A percentile compares a stretch with the other conserved stretches of the same genome.
phyloP scores from a whole-genome alignment of 2,329 filamentous ascomycete species.

The Teratosphaeria epicoccoides region DNA sequence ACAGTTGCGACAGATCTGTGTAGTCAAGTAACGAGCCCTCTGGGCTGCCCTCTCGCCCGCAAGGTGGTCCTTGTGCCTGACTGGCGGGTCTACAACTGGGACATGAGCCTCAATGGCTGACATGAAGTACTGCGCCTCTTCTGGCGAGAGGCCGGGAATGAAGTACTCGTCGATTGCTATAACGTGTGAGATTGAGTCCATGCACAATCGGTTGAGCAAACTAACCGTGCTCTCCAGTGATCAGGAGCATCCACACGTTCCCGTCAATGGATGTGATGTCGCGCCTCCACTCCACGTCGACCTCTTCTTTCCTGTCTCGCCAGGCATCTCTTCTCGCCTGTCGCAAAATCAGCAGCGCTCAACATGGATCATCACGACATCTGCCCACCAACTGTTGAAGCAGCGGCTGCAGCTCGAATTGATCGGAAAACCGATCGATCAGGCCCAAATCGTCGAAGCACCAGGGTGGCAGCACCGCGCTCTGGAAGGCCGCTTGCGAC shows the following conservation, averaged over 20 bases:
- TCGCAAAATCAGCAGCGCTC: not conserved
- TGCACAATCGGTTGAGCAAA: too few relatives aligned
- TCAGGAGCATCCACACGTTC: not conserved
- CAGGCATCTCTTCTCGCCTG: not conserved
- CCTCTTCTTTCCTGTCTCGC: not conserved
- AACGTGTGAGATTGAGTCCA: not conserved
- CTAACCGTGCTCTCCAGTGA: not conserved
- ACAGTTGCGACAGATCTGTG: not conserved
- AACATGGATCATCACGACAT: not conserved
- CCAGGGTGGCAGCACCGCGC: not conserved
- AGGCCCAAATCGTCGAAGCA: not conserved
- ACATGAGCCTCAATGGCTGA: not conserved
- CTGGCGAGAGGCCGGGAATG: not conserved
- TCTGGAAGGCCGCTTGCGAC: not conserved
- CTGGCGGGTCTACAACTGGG: not conserved
- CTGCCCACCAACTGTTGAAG: not conserved
- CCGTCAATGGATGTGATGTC: not conserved
- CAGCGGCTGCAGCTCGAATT: not conserved
- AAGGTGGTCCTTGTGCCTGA: too few relatives aligned
- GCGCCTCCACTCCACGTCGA: not conserved
- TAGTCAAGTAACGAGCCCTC: too few relatives aligned
- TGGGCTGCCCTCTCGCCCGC: too few relatives aligned
- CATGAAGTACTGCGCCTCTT: not conserved
- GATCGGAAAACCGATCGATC: not conserved
- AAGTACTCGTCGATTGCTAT: not conserved